Evolutionary conservation across 768 basidiomycete species (phyloP).

Genomic region (Pisolithus marmoratus): DNA sequence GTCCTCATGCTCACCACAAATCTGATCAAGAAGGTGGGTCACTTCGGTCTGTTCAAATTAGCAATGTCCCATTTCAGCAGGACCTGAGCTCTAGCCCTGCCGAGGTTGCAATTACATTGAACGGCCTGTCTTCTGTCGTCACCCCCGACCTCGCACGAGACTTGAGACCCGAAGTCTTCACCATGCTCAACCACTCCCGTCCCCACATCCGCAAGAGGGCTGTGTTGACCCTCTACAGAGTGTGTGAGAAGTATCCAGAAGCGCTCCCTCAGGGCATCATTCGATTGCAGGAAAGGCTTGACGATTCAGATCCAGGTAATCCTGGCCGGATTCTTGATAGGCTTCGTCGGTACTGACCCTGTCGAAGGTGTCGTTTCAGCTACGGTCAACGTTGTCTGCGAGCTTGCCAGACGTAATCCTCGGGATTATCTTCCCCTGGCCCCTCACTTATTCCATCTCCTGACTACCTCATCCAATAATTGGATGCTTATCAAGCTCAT

Average conservation of each 20-base stretch:
- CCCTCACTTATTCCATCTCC: conserved; percentile 86
- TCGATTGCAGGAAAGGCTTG: conserved; percentile 73
- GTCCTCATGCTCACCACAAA: conserved; percentile 98
- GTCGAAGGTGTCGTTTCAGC: conserved; percentile 83
- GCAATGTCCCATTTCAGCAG: conserved; percentile 33
- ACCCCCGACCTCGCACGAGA: conserved; percentile 90
- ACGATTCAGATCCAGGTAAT: conserved; percentile 69
- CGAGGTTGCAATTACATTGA: conserved; percentile 71
- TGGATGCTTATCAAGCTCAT: conserved; percentile 99
- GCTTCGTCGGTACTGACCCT: not conserved
- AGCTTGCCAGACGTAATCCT: conserved; percentile 78
- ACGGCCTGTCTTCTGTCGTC: conserved; percentile 79
- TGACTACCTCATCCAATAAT: conserved; percentile 94
- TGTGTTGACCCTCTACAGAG: conserved; percentile 75
- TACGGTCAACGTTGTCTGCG: conserved; percentile 90
- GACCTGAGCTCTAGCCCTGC: conserved; percentile 74
- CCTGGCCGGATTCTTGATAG: not conserved
- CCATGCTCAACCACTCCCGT: conserved; percentile 86
- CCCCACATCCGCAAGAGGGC: conserved; percentile 88
- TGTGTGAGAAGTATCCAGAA: conserved; percentile 79
- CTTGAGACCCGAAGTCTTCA: conserved; percentile 75
- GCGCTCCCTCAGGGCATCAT: conserved; percentile 58
- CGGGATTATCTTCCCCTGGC: conserved; percentile 80
- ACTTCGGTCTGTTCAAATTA: not conserved
- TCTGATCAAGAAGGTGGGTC: conserved; percentile 80